Conservation (phyloP, 768 basidiomycete species). For the Auricularia sp. region DNA sequence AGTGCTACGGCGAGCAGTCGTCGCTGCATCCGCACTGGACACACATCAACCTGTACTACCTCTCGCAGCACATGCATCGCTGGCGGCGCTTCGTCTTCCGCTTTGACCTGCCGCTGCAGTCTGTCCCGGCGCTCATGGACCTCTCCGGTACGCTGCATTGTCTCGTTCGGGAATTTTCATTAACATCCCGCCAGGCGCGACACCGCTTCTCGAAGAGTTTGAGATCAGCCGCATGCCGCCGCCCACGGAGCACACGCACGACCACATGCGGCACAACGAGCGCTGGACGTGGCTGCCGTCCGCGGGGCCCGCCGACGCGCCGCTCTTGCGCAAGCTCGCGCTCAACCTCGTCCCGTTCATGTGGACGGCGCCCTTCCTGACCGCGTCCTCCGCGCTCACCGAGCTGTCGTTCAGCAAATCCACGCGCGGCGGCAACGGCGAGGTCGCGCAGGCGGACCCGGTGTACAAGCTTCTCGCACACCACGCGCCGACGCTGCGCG, state of each 20-base stretch:
- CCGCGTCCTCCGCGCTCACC: neutral
- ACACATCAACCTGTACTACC: neutral
- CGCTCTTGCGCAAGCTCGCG: neutral
- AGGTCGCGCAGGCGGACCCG: neutral
- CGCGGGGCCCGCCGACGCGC: neutral
- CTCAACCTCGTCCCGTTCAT: neutral
- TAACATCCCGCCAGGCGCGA: neutral
- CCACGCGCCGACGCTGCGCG: neutral
- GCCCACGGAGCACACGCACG: neutral
- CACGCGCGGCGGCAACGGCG: neutral
- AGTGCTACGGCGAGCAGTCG: neutral
- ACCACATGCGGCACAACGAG: neutral
- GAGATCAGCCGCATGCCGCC: neutral
- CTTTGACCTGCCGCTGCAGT: neutral
- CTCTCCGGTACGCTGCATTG: too few relatives aligned
- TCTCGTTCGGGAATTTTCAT: too few relatives aligned
- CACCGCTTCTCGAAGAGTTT: neutral
- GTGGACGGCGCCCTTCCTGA: neutral
- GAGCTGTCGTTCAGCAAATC: neutral
- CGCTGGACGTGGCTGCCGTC: neutral
- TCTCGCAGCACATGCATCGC: neutral
- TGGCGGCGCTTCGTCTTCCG: neutral
- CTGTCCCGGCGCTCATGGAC: neutral
- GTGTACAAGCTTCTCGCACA: neutral
- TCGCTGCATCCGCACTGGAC: neutral